phyloP scores from a whole-genome alignment of 108 stramenopile species.

The Cyclotella cryptica region DNA sequence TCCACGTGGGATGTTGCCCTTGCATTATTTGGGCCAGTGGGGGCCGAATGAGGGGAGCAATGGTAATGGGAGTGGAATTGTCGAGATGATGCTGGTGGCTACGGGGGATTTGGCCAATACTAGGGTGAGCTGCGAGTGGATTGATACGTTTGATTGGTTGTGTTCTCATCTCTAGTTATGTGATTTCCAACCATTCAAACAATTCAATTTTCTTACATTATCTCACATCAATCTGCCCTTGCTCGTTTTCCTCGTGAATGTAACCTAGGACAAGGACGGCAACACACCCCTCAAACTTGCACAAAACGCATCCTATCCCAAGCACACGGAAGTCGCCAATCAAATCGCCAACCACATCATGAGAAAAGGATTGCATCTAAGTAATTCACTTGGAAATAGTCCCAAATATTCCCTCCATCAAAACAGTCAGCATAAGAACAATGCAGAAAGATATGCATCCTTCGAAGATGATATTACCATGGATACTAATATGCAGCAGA shows the following conservation, averaged over 20 bases:
- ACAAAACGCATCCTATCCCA: constrained; percentile 65
- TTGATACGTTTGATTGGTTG: background rate
- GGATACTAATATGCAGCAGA: background rate
- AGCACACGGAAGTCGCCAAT: constrained; percentile 40
- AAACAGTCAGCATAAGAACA: background rate
- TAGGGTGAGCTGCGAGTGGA: background rate
- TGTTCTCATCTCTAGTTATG: background rate
- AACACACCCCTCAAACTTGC: constrained; percentile 77
- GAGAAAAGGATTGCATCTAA: constrained; percentile 17
- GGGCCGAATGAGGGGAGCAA: constrained; percentile 48
- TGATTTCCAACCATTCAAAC: background rate
- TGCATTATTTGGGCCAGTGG: constrained; percentile 87
- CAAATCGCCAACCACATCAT: constrained; percentile 33
- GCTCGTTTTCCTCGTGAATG: background rate
- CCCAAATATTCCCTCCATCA: background rate
- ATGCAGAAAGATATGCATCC: constrained; percentile 11
- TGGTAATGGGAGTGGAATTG: constrained; percentile 22
- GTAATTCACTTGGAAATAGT: background rate
- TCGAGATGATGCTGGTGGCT: constrained; percentile 83
- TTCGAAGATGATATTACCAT: constrained; percentile 23
- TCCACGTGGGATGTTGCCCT: constrained; percentile 85
- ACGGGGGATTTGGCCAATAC: constrained; percentile 59
- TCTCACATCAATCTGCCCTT: background rate
- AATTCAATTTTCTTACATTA: background rate
- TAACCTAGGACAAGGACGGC: constrained; percentile 64